phyloP scores from a whole-genome alignment of 257 asterid species.

The Lycium ferocissimum region DNA sequence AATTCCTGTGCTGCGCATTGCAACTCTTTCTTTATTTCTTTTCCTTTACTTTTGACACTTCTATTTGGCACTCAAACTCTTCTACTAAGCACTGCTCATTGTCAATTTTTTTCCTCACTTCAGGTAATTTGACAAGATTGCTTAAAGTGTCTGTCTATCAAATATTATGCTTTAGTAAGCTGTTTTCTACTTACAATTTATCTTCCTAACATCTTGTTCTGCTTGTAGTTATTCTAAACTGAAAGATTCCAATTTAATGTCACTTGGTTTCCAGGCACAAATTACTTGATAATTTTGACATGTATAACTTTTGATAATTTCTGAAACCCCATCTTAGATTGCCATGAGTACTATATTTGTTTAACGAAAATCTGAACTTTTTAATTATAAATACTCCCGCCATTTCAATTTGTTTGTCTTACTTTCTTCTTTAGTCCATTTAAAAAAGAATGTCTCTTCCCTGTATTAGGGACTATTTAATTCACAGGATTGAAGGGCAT shows the following conservation, averaged over 20 bases:
- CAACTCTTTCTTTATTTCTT: neutral
- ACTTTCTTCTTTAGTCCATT: no score
- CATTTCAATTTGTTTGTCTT: no score
- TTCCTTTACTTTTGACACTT: neutral
- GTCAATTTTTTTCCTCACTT: neutral
- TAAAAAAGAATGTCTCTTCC: no score
- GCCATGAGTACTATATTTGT: neutral
- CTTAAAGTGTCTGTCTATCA: neutral
- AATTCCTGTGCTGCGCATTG: neutral
- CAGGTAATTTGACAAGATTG: neutral
- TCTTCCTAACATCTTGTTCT: neutral
- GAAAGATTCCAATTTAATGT: neutral
- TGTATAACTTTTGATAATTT: neutral
- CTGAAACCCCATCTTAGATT: neutral
- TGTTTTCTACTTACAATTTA: neutral
- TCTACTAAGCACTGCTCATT: neutral
- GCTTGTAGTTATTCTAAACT: neutral
- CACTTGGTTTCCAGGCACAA: neutral
- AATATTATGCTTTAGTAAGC: neutral
- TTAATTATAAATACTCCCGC: no score
- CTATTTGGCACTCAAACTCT: neutral
- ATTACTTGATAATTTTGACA: neutral
- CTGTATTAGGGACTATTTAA: no score
- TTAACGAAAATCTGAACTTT: no score
- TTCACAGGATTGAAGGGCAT: no score